Conservation (phyloP, 2,329 filamentous ascomycete species). For the Kalmusia sp. region DNA sequence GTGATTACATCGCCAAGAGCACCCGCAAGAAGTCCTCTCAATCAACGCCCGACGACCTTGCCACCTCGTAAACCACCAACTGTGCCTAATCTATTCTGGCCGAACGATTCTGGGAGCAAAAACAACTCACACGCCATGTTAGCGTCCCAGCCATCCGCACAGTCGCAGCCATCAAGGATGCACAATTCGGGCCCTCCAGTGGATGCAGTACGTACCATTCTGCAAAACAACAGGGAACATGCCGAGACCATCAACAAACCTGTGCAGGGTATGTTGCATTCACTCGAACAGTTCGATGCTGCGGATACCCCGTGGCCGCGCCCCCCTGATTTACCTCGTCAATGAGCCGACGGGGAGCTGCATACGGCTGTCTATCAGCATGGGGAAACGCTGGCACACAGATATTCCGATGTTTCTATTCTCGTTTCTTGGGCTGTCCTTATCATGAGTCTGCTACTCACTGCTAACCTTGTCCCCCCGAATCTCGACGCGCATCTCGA, state of each 20-base stretch:
- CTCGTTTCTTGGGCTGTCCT: too few relatives aligned
- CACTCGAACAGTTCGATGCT: conserved; percentile 1
- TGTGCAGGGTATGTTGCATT: conserved; percentile 6
- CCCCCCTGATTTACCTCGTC: neutral
- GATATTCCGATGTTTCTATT: too few relatives aligned
- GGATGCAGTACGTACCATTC: neutral
- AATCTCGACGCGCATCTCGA: neutral
- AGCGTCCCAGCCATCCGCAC: neutral
- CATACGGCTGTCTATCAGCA: too few relatives aligned
- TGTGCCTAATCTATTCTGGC: neutral
- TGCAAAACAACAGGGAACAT: neutral
- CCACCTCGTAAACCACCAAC: neutral
- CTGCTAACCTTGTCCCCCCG: neutral
- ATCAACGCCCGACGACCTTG: neutral
- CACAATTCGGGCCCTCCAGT: neutral
- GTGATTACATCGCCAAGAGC: neutral
- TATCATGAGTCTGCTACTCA: too few relatives aligned
- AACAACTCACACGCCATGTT: neutral
- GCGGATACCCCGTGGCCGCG: conserved; percentile 5
- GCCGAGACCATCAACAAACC: neutral
- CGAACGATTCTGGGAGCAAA: neutral
- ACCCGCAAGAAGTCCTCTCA: neutral
- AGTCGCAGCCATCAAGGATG: neutral
- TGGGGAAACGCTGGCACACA: too few relatives aligned
- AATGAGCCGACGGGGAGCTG: too few relatives aligned